Conservation (phyloP, 176 grass and related monocot species). For the Triticum dicoccoides region DNA sequence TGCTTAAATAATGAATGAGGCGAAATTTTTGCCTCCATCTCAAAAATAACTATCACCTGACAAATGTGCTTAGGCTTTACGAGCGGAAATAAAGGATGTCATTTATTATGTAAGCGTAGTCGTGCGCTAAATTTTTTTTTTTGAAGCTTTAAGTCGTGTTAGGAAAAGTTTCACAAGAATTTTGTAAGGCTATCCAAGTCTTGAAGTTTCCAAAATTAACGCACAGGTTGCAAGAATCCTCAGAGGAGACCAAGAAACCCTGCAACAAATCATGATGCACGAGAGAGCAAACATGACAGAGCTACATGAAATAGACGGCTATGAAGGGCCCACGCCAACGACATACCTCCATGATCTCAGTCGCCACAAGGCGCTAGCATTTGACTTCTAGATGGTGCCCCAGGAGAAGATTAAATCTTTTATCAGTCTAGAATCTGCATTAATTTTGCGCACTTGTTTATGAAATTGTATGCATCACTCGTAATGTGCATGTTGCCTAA, state of each 20-base stretch:
- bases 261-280: not conserved
- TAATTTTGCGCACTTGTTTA: too few species aligned
- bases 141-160: not conserved
- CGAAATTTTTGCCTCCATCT: too few species aligned
- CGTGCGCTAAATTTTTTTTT: not conserved
- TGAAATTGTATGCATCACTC: too few species aligned
- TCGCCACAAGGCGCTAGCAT: slow-evolving; percentile 48
- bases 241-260: not conserved
- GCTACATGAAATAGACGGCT: slow-evolving; percentile 23
- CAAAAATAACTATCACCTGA: too few species aligned
- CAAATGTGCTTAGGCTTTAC: too few species aligned
- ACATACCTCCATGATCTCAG: slow-evolving; percentile 43
- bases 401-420: not conserved
- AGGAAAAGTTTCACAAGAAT: not conserved
- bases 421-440: not conserved
- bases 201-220: not conserved
- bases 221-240: slow-evolving; percentile 46
- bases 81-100: too few species aligned
- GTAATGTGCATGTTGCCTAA: too few species aligned
- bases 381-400: slow-evolving; percentile 32
- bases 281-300: not conserved
- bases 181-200: not conserved
- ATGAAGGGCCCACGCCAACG: not conserved
- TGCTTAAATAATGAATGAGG: too few species aligned
- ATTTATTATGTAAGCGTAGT: too few species aligned